These are phyloP conservation scores for Astrephomene gubernaculifera DNA, from an alignment of 139 green algal species.

Conservation along the genomic window DNA sequence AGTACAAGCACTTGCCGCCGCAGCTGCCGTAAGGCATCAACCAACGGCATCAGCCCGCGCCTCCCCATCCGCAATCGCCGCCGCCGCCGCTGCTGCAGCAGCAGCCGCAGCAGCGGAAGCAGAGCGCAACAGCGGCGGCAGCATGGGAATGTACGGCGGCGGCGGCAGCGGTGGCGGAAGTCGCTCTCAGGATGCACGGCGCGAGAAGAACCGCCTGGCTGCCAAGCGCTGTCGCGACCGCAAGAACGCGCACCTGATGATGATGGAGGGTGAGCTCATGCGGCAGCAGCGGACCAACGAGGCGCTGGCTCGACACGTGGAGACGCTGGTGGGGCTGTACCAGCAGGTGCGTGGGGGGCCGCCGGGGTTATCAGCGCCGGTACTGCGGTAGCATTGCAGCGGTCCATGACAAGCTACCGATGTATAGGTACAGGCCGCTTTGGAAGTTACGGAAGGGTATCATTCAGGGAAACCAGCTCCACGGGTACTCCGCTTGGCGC, in stretches of 20 bases:
- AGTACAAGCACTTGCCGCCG: not conserved
- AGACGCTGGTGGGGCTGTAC: constrained; percentile 22
- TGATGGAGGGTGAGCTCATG: not conserved
- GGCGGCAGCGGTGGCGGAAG: not conserved
- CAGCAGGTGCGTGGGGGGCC: constrained; percentile 12
- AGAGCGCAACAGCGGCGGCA: not conserved
- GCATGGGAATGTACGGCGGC: not conserved
- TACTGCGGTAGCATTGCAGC: too few relatives aligned
- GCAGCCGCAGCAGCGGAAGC: not conserved
- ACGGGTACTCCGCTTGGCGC: too few relatives aligned
- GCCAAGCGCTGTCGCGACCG: constrained; percentile 43
- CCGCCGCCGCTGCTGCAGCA: not conserved
- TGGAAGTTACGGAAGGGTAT: too few relatives aligned
- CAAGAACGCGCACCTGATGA: constrained; percentile 14
- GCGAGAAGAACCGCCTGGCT: constrained; percentile 33
- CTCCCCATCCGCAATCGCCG: too few relatives aligned
- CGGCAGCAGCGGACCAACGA: not conserved
- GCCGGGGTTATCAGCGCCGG: too few relatives aligned
- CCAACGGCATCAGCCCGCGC: too few relatives aligned
- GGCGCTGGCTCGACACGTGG: constrained; percentile 17
- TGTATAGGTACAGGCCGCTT: too few relatives aligned
- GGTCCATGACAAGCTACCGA: too few relatives aligned
- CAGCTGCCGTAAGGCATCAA: too few relatives aligned
- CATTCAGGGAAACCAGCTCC: too few relatives aligned
- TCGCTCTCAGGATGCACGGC: not conserved